Conservation (phyloP, 1,284 basidiomycete species). For the Ganoderma multipileum region DNA sequence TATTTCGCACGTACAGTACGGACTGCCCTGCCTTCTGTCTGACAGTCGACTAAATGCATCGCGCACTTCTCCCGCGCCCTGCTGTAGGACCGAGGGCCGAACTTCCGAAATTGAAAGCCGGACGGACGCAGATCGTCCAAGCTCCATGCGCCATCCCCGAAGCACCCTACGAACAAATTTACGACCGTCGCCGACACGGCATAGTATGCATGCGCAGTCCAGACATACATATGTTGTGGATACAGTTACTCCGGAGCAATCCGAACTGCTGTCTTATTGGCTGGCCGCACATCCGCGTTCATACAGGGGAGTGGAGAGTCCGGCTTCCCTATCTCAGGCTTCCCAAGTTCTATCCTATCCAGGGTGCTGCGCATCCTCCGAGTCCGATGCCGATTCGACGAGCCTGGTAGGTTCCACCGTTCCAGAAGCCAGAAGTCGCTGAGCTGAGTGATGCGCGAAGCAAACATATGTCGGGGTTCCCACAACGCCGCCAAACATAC, state of each 20-base stretch:
- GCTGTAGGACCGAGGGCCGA: slow-evolving; percentile 1
- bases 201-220: background rate
- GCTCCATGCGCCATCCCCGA: background rate
- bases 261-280: too few species aligned
- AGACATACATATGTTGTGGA: background rate
- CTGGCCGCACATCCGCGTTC: background rate
- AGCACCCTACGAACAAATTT: background rate
- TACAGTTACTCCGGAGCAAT: too few species aligned
- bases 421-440: background rate
- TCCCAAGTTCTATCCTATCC: background rate
- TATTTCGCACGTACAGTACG: background rate
- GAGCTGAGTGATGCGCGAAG: background rate
- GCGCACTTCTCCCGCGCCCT: background rate
- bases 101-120: background rate
- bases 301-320: background rate
- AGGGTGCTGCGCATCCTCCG: background rate
- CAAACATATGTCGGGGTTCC: slow-evolving; percentile 3
- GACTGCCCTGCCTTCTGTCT: background rate
- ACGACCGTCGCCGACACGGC: too few species aligned
- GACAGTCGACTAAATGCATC: background rate
- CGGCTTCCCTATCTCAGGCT: too few species aligned
- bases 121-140: background rate
- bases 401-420: too few species aligned
- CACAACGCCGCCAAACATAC: background rate
- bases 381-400: background rate